Evolutionary conservation across 2,329 filamentous ascomycete species (phyloP).

Genomic region (Fusarium hostae): DNA sequence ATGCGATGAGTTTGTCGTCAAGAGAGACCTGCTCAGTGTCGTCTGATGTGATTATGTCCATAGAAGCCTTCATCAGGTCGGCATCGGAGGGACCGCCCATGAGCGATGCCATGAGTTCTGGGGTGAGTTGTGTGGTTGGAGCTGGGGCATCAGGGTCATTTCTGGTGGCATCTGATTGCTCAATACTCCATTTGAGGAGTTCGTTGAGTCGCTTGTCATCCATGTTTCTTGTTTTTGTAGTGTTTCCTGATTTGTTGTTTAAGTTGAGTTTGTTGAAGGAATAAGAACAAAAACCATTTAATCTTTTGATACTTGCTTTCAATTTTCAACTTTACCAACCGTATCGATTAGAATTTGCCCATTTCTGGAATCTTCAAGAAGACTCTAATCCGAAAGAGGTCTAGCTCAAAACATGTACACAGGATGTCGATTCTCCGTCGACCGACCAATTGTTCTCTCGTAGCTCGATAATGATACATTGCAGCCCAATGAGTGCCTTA

Average conservation of each 20-base stretch:
- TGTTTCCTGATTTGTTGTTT: neutral
- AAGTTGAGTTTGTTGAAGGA: neutral
- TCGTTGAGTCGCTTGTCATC: slow-evolving; percentile 72
- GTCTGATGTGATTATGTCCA: slow-evolving; percentile 76
- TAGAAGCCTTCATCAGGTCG: slow-evolving; percentile 88
- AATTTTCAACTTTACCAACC: slow-evolving; percentile 33
- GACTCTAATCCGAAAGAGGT: slow-evolving; percentile 30
- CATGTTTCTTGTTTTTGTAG: slow-evolving; percentile 50
- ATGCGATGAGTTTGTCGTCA: slow-evolving; percentile 82
- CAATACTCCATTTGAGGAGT: slow-evolving; percentile 81
- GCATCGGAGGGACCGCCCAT: slow-evolving; percentile 90
- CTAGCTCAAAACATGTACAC: slow-evolving; percentile 39
- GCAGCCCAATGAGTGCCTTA: slow-evolving; percentile 3
- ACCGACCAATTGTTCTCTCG: slow-evolving; percentile 4
- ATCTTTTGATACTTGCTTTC: slow-evolving; percentile 19
- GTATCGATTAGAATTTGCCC: slow-evolving; percentile 44
- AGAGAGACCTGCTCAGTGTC: slow-evolving; percentile 70
- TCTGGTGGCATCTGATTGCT: slow-evolving; percentile 55
- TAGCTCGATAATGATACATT: slow-evolving; percentile 11
- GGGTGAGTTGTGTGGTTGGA: slow-evolving; percentile 64
- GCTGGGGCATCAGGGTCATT: slow-evolving; percentile 47
- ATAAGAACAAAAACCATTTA: slow-evolving; percentile 6
- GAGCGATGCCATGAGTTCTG: slow-evolving; percentile 77
- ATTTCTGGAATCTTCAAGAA: slow-evolving; percentile 58
- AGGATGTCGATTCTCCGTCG: slow-evolving; percentile 33